Evolutionary conservation across 1,139 yeast species (phyloP), one percentile per base, ranked within the genome.

Genomic region (Hyphopichia burtonii): DNA sequence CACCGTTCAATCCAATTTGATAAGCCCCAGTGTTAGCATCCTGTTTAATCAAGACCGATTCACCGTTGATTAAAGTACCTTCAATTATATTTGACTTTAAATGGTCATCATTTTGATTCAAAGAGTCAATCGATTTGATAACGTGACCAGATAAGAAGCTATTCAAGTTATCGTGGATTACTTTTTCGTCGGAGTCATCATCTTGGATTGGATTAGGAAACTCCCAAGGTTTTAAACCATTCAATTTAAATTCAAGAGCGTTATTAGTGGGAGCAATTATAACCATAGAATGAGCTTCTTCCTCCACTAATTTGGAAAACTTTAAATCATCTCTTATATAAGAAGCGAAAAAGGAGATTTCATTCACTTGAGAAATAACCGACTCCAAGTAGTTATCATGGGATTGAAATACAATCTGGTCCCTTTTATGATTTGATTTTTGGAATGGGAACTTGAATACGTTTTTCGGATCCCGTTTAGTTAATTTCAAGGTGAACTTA

Each of bases 181-280:
- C 65, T 28, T 61, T 55, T 38, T 78, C 83, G 16, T 68, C 63
- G 68, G 65, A 22, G 71, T 75, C 36, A 61, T 47, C 50, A 6
- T 65, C 8, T 20, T 20, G 8, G 8, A 20, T 20, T 20, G 5
- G 23, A 20, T 54, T 59, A 1, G 91, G 90, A 56, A 81, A 83
- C 53, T 82, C 81, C 90, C 90, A 83, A 30, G 90, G 90, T 54
- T 83, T 83, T 46, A 61, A 38, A 44, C 56, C 59, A 62, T 55
- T 30, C 52, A 60, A 49, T 58, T 63, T 59, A 27, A 45, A 46
- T 30, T 55, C 62, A 22, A 84, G 65, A 3, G 86, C 86, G 17
- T 60, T 58, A 54, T 84, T 77, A 2, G 77, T 66, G 6, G 91
- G 90, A 3, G 88, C 83, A 52, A 84, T 73, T 7, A 84, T 64